Evolutionary conservation across 2,329 filamentous ascomycete species (phyloP).

Genomic region (Fusarium globosum): DNA sequence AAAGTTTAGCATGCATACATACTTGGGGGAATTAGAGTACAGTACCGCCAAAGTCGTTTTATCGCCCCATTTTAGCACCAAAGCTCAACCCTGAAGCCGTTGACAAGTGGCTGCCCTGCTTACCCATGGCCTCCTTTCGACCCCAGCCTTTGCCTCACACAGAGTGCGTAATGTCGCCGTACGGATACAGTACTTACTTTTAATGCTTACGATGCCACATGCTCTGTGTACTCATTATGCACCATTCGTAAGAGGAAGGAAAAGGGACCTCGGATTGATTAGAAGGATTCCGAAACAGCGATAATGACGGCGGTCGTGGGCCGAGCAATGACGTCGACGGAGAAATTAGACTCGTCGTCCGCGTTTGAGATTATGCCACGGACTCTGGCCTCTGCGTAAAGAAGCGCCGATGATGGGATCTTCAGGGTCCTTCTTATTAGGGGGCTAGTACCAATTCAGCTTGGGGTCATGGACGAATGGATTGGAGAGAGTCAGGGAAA

Average conservation of each 20-base stretch:
- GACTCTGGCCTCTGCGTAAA: slow-evolving; percentile 13
- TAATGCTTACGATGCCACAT: neutral
- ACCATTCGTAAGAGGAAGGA: slow-evolving; percentile 11
- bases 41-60: neutral
- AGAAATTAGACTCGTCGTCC: slow-evolving; percentile 29
- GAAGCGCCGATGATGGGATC: slow-evolving; percentile 37
- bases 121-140: neutral
- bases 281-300: slow-evolving; percentile 28
- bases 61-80: slow-evolving; percentile 22
- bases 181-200: neutral
- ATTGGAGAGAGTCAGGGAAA: neutral
- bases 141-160: slow-evolving; percentile 13
- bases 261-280: slow-evolving; percentile 15
- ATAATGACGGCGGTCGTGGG: slow-evolving; percentile 29
- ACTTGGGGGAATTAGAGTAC: neutral
- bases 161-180: neutral
- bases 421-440: slow-evolving; percentile 44
- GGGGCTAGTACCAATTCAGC: slow-evolving; percentile 24
- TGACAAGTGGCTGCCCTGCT: slow-evolving; percentile 20
- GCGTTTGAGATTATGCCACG: slow-evolving; percentile 33
- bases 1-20: neutral
- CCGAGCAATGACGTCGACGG: slow-evolving; percentile 40
- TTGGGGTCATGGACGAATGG: slow-evolving; percentile 6
- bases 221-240: neutral
- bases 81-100: slow-evolving; percentile 6